Evolutionary conservation across 2,329 filamentous ascomycete species (phyloP).

Genomic region (Fusarium armeniacum): DNA sequence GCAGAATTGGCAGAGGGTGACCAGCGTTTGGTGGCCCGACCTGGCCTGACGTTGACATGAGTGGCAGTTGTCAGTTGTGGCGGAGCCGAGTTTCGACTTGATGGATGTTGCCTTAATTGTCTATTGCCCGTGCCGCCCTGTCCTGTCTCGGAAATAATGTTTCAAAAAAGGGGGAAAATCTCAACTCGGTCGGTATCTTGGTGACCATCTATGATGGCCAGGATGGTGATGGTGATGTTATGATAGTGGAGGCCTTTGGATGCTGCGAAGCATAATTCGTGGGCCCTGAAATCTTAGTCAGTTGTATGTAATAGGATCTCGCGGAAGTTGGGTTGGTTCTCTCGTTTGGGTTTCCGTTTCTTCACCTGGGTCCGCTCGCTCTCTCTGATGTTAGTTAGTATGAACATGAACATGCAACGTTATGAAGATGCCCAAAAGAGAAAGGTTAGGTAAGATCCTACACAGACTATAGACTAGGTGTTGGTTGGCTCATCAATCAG

Average conservation of each 20-base stretch:
- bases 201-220: background rate
- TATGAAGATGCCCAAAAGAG: constrained; percentile 28
- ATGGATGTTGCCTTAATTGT: constrained; percentile 12
- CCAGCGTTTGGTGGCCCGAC: background rate
- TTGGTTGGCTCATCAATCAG: background rate
- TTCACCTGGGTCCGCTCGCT: background rate
- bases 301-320: constrained; percentile 30
- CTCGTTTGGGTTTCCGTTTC: constrained; percentile 1
- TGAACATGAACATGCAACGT: background rate
- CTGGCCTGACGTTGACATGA: constrained; percentile 27
- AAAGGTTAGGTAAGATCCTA: constrained; percentile 4
- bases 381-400: constrained; percentile 7
- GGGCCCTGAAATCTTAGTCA: constrained; percentile 39
- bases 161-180: constrained; percentile 11
- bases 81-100: constrained; percentile 32
- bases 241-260: constrained; percentile 22
- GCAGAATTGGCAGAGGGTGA: constrained; percentile 18
- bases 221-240: constrained; percentile 19
- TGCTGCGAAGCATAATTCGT: constrained; percentile 28
- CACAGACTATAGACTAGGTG: constrained; percentile 3
- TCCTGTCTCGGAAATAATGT: constrained; percentile 23
- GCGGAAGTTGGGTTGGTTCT: constrained; percentile 24
- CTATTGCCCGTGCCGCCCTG: constrained; percentile 16
- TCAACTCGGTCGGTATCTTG: constrained; percentile 6
- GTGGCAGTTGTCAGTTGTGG: constrained; percentile 45